These are phyloP conservation scores for Dianthus caryophyllus DNA, from an alignment of 148 eudicot genomes.

Conservation along the genomic window DNA sequence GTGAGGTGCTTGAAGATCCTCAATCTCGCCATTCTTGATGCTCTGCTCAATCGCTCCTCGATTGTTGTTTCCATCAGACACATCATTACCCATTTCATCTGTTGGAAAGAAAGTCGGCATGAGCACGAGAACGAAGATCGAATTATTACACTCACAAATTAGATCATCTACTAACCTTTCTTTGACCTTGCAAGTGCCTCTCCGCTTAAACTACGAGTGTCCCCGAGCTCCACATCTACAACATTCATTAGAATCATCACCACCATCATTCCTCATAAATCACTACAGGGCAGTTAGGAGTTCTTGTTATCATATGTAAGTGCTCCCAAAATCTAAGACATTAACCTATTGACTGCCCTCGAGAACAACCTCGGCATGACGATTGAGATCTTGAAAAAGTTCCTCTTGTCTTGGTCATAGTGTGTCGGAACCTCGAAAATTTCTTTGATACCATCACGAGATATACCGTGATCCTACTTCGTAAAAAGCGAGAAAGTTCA, in stretches of 20 bases:
- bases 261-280: background rate
- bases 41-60: slow-evolving; percentile 53
- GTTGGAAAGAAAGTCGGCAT: slow-evolving; percentile 18
- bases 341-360: slow-evolving; percentile 90
- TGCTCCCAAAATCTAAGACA: slow-evolving; percentile 9
- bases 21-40: slow-evolving; percentile 78
- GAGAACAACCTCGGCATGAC: slow-evolving; percentile 96
- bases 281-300: background rate
- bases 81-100: slow-evolving; percentile 67
- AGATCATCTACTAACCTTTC: slow-evolving; percentile 42
- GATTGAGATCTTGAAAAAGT: slow-evolving; percentile 78
- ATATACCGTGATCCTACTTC: slow-evolving; percentile 81
- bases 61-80: slow-evolving; percentile 35
- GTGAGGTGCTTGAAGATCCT: slow-evolving; percentile 87
- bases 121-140: background rate
- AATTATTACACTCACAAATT: background rate
- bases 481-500: slow-evolving; percentile 10
- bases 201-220: slow-evolving; percentile 69
- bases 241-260: no score
- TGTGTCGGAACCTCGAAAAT: slow-evolving; percentile 45
- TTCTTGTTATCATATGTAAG: background rate
- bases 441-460: slow-evolving; percentile 52
- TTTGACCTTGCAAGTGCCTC: slow-evolving; percentile 76
- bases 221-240: slow-evolving; percentile 66
- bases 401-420: slow-evolving; percentile 71